phyloP scores from a whole-genome alignment of 257 asterid species.

The Solanum tacnaense region DNA sequence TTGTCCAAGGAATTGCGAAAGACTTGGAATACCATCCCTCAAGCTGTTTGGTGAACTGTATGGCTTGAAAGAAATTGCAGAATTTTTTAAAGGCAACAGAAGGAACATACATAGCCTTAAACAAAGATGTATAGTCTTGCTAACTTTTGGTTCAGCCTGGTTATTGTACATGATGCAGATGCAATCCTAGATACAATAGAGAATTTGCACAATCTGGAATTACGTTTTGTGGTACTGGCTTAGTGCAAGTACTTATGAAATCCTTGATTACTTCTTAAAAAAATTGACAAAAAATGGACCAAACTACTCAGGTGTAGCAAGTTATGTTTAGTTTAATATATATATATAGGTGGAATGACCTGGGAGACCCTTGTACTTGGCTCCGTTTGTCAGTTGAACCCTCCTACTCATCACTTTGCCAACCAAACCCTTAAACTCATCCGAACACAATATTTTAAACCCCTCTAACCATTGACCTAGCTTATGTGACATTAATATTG shows the following conservation, averaged over 20 bases:
- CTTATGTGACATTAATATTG: no score
- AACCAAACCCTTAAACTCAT: no score
- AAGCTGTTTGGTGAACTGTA: background rate
- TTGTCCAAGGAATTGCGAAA: background rate
- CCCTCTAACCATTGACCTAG: no score
- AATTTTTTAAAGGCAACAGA: background rate
- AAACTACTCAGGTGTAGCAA: background rate
- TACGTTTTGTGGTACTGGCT: background rate
- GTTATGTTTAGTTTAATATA: background rate
- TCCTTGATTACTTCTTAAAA: background rate
- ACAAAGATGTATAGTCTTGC: background rate
- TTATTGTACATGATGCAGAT: background rate
- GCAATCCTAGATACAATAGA: background rate
- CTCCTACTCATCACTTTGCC: no score
- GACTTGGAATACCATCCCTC: background rate
- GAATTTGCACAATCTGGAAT: background rate
- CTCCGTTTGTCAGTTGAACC: no score
- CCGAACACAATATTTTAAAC: no score
- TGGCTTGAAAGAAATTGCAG: background rate
- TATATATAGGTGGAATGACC: background rate
- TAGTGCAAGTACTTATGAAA: background rate
- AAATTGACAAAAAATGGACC: background rate
- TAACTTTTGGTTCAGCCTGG: background rate
- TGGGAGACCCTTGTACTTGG: no score
- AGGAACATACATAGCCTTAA: background rate